Conservation (phyloP, 257 asterid species). For the Solanum medicagineum region DNA sequence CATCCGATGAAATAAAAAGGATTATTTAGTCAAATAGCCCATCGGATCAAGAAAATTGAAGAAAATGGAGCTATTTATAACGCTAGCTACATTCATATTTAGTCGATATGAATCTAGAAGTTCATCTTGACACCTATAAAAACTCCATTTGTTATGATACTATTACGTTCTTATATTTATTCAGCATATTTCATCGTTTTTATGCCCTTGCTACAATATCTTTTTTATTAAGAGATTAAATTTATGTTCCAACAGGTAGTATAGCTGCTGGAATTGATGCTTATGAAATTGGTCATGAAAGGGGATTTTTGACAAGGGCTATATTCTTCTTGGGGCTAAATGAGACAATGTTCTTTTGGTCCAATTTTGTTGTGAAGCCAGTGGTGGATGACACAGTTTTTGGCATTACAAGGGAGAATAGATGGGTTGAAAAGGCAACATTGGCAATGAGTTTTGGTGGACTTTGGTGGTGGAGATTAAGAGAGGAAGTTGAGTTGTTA, state of each 20-base stretch:
- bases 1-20: neutral
- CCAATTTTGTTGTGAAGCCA: conserved; percentile 49
- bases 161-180: neutral
- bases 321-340: conserved; percentile 66
- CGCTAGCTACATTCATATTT: neutral
- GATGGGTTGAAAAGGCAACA: conserved; percentile 46
- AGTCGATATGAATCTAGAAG: neutral
- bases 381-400: conserved; percentile 65
- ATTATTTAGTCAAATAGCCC: neutral
- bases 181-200: no score
- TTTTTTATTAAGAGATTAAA: neutral
- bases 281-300: conserved; percentile 20
- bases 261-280: conserved; percentile 49
- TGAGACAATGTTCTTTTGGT: conserved; percentile 55
- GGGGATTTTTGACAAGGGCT: conserved; percentile 13
- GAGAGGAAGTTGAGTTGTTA: conserved; percentile 70
- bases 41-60: neutral
- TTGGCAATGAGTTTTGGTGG: conserved; percentile 40
- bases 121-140: neutral
- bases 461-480: conserved; percentile 86
- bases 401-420: conserved; percentile 24
- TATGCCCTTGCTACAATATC: neutral
- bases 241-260: conserved; percentile 13
- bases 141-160: neutral
- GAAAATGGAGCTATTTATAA: neutral